These are phyloP conservation scores for Gypsophila paniculata DNA, from an alignment of 179 eudicot species.

Conservation along the genomic window DNA sequence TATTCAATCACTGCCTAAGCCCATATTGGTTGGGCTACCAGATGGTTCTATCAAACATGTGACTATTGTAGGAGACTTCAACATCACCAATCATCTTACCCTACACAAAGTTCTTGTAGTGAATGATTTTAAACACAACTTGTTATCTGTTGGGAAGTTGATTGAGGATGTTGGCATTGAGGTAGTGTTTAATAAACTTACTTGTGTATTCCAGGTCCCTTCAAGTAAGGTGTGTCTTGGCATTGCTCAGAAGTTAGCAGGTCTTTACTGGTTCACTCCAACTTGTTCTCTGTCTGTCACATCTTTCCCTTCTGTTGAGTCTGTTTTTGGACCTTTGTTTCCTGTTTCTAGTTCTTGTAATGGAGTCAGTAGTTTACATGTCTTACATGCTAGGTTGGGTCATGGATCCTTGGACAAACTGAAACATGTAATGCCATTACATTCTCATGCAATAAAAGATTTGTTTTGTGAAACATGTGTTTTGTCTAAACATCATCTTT, in stretches of 20 bases:
- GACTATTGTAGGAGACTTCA: not conserved
- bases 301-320: too few species aligned
- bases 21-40: not conserved
- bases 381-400: too few species aligned
- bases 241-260: too few species aligned
- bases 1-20: not conserved
- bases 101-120: not conserved
- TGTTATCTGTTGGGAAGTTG: not conserved
- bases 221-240: too few species aligned
- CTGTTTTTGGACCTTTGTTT: too few species aligned
- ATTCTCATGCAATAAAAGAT: not conserved
- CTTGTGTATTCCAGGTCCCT: not conserved
- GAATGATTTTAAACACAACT: not conserved
- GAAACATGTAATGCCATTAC: not conserved
- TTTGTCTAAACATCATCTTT: too few species aligned
- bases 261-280: too few species aligned
- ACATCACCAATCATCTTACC: rapidly evolving
- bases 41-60: not conserved
- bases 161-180: not conserved
- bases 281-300: too few species aligned
- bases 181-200: not conserved
- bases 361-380: too few species aligned
- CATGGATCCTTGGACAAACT: not conserved
- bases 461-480: too few species aligned
- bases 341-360: too few species aligned